These are phyloP conservation scores for Castanopsis chinensis DNA, from an alignment of 306 rosid genomes.

Conservation along the genomic window DNA sequence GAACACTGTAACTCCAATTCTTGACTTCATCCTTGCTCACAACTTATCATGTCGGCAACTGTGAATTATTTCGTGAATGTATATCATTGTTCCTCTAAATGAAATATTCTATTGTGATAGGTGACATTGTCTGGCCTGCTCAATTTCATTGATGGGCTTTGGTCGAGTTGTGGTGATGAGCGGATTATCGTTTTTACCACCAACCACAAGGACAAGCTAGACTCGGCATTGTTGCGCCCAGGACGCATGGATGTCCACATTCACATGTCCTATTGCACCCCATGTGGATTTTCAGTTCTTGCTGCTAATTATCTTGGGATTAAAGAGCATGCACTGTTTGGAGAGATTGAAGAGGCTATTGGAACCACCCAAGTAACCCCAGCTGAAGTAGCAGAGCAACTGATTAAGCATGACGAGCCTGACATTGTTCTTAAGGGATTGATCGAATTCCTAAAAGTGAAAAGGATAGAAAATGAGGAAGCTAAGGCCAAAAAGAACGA, in stretches of 20 bases:
- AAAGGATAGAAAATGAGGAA: constrained; percentile 26
- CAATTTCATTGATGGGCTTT: constrained; percentile 47
- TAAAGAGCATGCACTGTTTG: constrained; percentile 24
- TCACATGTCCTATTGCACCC: constrained; percentile 57
- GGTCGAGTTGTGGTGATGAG: constrained; percentile 56
- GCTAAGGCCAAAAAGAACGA: constrained; percentile 7
- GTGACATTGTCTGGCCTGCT: constrained; percentile 49
- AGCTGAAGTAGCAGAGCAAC: constrained; percentile 41
- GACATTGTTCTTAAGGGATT: constrained; percentile 18
- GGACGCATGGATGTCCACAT: constrained; percentile 57
- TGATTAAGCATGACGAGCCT: constrained; percentile 19
- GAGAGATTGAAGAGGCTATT: constrained; percentile 22
- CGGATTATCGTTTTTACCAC: constrained; percentile 52
- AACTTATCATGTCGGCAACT: too few species aligned
- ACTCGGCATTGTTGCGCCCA: constrained; percentile 40
- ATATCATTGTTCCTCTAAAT: too few species aligned
- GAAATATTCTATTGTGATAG: background rate
- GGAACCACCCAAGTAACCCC: constrained; percentile 29
- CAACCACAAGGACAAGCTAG: constrained; percentile 48
- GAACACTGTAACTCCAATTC: too few species aligned
- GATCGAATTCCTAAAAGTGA: constrained; percentile 26
- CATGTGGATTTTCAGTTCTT: constrained; percentile 29
- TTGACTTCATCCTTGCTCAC: too few species aligned
- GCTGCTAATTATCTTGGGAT: constrained; percentile 41
- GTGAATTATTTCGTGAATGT: too few species aligned